phyloP scores from a whole-genome alignment of 139 green algal species.

The Marvania coccoides region DNA sequence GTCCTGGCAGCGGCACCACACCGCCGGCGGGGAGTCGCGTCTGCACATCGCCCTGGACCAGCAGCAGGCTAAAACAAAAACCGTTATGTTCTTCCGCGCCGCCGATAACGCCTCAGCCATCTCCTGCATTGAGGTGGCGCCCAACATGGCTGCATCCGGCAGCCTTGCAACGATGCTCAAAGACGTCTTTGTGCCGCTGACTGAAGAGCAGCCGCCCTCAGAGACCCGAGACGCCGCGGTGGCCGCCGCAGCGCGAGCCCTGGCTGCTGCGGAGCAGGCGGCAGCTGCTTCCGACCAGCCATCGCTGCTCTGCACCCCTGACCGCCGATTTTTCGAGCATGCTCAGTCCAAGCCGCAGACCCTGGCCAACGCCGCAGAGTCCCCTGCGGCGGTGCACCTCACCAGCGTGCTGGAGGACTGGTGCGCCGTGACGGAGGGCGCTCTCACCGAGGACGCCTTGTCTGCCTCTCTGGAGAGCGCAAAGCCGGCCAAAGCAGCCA shows the following conservation, averaged over 20 bases:
- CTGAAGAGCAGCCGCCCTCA: constrained; percentile 59
- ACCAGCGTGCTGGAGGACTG: constrained; percentile 28
- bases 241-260: constrained; percentile 57
- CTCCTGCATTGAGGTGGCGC: no score
- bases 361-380: neutral
- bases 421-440: constrained; percentile 24
- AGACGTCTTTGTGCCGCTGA: constrained; percentile 44
- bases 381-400: constrained; percentile 7
- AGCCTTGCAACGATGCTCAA: neutral
- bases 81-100: neutral
- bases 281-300: constrained; percentile 49
- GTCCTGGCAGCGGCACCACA: constrained; percentile 54
- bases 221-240: constrained; percentile 55
- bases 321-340: neutral
- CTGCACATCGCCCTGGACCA: constrained; percentile 19
- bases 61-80: neutral
- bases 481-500: neutral
- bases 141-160: neutral
- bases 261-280: constrained; percentile 44
- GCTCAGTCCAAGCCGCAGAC: neutral
- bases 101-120: no score
- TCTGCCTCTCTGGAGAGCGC: neutral
- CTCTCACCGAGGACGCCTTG: constrained; percentile 24
- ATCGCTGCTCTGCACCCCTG: constrained; percentile 16
- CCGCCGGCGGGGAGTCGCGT: neutral